Base-by-base conservation (phyloP, 441 rosid genomes). In the Pelargonium myrrhifolium region DNA sequence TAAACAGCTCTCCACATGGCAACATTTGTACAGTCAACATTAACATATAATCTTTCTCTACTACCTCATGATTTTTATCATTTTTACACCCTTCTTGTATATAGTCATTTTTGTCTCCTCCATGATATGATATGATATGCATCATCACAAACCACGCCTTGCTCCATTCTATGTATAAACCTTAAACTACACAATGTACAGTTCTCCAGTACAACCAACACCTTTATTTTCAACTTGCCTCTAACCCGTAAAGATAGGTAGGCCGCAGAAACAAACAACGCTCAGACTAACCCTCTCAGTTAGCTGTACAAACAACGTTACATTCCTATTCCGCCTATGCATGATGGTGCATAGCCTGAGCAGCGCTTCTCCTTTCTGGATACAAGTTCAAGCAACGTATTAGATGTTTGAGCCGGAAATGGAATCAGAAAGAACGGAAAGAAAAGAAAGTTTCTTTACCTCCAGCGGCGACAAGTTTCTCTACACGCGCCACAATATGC, bases 401-500 rank as follows among this genome's bases (percentile, higher is more conserved):
- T 22, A 55, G 60, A 18, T 6, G 4, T 18, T 4, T 4, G 11
- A 51, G 17, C 58, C 20, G 18, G 12, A 51, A 5, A 14, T 4
- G 1, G 58, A 51, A 28, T 45, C 22, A 18, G 66, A 5, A 55
- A 43, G 7, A 3, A 71, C 0, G 28, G 12, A 35, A 15, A 28
- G 42, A 5, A 62, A 43, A 65, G 66, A 22, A 65, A 68, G 75
- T 47, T 26, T 21, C 3, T 28, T 21, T 84, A 94, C 99, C 99
- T 68, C 99, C 99, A 78, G 99, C 96, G 69, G 94, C 92, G 73
- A 92, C 96, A 45, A 94, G 97, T 80, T 94, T 94, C 84, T 94
- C 99, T 69, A 92, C 97, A 65, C 99, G 97, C 0, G 96, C 96
- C 75, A 94, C 99, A 0, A 94, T 94, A 75, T 94, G 98, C 82